Base-by-base conservation (phyloP, 2,329 filamentous ascomycete species). In the Colletotrichum sublineola region DNA sequence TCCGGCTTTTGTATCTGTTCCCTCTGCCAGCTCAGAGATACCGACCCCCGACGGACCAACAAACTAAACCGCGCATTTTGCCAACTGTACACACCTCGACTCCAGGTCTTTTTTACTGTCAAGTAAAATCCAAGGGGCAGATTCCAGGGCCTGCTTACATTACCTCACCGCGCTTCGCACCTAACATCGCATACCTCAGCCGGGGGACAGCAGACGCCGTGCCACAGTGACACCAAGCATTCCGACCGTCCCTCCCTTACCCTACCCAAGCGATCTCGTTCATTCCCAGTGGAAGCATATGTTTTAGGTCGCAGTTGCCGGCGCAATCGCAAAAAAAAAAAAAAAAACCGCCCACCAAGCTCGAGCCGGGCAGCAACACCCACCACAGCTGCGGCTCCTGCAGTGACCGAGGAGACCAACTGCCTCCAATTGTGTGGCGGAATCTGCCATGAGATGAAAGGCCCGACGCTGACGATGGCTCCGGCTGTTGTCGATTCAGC, bases 381-480 rank as follows among this genome's bases (percentile, higher is more conserved):
- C n/a, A 55, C 52, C 50, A 20, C 52, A 56, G 57, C 38, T 57
- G 71, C 71, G 63, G 50, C 62, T 44, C 12, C 71, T 67, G 68
- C 67, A 50, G 56, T 67, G 56, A 48, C 38, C 31, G n/a, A 48
- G 29, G 38, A 57, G 46, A 57, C 44, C 36, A 20, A 65, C n/a
- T 29, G n/a, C 44, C 55, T 55, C 29, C 7, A 48, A 61, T 42
- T 50, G 36, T 11, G 66, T 61, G 44, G 15, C 62, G 66, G 55
- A 61, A 69, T 53, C 62, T 65, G 67, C 75, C 77, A 81, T 83
- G 81, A 78, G 74, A 81, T 82, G 81, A 79, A 78, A 64, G 79
- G 78, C 66, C 76, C 80, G 73, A 79, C 79, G 57, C 74, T 81
- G 77, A 81, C 79, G 77, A 83, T 83, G 82, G 79, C 82, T 74